phyloP scores from a whole-genome alignment of 345 rosid genomes.

The Salix suchowensis region DNA sequence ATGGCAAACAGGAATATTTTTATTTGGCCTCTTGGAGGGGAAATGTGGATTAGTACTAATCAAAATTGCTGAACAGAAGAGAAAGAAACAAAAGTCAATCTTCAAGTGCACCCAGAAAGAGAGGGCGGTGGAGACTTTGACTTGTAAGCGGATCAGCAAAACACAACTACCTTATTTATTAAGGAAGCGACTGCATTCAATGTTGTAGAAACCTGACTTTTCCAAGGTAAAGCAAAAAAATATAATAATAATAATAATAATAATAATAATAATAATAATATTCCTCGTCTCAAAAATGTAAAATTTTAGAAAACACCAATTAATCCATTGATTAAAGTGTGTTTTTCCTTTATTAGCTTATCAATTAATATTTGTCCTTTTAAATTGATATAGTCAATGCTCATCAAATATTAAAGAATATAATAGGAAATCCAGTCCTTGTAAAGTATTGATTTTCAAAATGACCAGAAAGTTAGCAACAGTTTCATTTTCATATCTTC shows the following conservation, averaged over 20 bases:
- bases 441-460: no score
- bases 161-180: neutral
- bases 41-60: neutral
- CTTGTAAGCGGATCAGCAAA: neutral
- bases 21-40: neutral
- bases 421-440: no score
- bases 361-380: no score
- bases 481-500: neutral
- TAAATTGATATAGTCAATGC: no score
- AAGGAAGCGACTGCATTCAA: neutral
- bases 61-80: neutral
- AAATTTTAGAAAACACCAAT: no score
- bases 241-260: no score
- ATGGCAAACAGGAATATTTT: neutral
- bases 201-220: neutral
- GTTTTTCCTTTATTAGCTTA: no score
- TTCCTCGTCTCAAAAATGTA: no score
- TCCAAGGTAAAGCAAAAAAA: neutral
- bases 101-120: neutral
- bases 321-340: no score
- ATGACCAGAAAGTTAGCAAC: no score
- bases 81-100: neutral
- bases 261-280: no score
- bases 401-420: no score
- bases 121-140: neutral